These are phyloP conservation scores for Trichoderma sp. DNA, from an alignment of 2,329 filamentous ascomycete species.

Conservation along the genomic window DNA sequence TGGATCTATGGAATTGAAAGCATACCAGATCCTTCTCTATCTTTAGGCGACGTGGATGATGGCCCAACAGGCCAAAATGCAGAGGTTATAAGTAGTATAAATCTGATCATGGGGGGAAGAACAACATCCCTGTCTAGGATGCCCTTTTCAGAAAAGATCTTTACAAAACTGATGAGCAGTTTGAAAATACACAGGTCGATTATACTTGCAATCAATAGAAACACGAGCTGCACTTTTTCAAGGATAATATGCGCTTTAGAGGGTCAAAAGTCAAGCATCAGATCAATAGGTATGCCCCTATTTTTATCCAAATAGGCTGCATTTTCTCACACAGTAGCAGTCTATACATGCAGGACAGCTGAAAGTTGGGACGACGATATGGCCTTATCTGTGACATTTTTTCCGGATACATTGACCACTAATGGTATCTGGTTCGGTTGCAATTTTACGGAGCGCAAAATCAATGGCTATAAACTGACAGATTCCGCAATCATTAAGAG, in stretches of 20 bases:
- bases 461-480: neutral
- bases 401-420: slow-evolving; percentile 16
- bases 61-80: neutral
- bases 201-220: slow-evolving; percentile 19
- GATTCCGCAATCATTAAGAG: neutral
- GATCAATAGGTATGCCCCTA: neutral
- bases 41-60: neutral
- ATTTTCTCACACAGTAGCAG: neutral
- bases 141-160: neutral
- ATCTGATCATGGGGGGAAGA: neutral
- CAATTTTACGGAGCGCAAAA: neutral
- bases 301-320: neutral
- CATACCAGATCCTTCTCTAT: neutral
- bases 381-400: slow-evolving; percentile 21
- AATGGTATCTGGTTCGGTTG: slow-evolving; percentile 20
- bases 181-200: slow-evolving; percentile 16
- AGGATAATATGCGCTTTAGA: neutral
- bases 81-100: neutral
- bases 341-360: slow-evolving; percentile 21
- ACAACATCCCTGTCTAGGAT: neutral
- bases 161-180: neutral
- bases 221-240: slow-evolving; percentile 18
- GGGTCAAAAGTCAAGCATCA: neutral
- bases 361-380: slow-evolving; percentile 19
- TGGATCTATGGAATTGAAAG: neutral